phyloP scores from a whole-genome alignment of 2,329 filamentous ascomycete genomes.

The Apiospora malaysiana region DNA sequence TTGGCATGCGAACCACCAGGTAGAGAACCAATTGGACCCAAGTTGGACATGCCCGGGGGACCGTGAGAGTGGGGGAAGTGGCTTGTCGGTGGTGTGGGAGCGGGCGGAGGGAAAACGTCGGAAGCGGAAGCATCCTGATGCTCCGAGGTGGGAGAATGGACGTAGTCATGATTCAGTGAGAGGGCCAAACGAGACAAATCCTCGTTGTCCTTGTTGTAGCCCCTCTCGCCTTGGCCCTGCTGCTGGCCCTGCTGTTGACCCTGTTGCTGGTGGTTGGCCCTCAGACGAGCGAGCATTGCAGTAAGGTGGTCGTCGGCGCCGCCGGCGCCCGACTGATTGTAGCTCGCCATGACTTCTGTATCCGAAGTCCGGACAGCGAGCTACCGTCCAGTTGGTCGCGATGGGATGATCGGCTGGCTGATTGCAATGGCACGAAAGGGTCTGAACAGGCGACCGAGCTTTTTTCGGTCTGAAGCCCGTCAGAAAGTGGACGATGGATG shows the following conservation, averaged over 20 bases:
- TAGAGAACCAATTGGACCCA: conserved; percentile 57
- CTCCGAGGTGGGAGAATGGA: conserved; percentile 30
- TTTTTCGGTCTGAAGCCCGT: not conserved
- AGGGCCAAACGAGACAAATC: conserved; percentile 38
- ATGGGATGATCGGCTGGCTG: not conserved
- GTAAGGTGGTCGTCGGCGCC: conserved; percentile 43
- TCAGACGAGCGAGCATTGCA: conserved; percentile 48
- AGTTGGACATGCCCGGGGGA: conserved; percentile 41
- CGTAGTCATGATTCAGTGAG: conserved; percentile 37
- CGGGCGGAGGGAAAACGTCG: conserved; percentile 46
- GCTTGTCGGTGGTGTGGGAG: conserved; percentile 51
- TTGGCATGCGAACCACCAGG: not conserved
- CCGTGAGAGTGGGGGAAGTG: conserved; percentile 47
- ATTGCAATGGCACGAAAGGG: not conserved
- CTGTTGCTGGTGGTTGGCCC: conserved; percentile 28
- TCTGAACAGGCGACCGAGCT: conserved; percentile 14
- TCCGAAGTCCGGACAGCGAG: conserved; percentile 17
- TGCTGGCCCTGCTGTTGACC: conserved; percentile 27
- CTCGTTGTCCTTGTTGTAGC: conserved; percentile 31
- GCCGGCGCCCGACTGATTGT: conserved; percentile 35
- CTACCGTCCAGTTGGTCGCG: conserved; percentile 15
- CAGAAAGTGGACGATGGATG: conserved; percentile 19
- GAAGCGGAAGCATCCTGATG: conserved; percentile 32
- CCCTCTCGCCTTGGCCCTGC: conserved; percentile 23
- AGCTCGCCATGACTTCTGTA: conserved; percentile 41